Evolutionary conservation across 768 basidiomycete genomes (phyloP).

Genomic region (Paxillus ammoniavirescens): DNA sequence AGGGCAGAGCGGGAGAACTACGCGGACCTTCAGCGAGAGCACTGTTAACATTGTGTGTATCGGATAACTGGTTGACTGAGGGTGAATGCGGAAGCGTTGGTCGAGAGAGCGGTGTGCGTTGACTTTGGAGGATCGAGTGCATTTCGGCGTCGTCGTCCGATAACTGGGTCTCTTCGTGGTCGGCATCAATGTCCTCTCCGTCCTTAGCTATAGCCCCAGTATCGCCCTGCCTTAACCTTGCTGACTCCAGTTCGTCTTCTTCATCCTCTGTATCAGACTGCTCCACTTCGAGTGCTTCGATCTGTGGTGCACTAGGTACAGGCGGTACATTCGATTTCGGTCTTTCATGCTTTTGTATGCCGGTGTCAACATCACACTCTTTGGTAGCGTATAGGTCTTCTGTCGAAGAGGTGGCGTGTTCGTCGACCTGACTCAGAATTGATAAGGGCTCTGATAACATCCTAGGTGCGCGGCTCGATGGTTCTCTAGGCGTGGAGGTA

Average conservation of each 20-base stretch:
- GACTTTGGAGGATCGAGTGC: not conserved
- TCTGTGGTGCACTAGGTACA: slow-evolving; percentile 6
- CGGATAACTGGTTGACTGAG: not conserved
- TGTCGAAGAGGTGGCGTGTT: not conserved
- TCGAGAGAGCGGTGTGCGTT: not conserved
- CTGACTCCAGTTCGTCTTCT: slow-evolving; percentile 7
- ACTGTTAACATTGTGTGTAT: not conserved
- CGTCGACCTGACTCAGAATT: not conserved
- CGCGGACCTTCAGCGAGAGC: not conserved
- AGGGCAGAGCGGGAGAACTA: not conserved
- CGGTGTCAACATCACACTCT: not conserved
- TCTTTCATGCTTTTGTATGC: not conserved
- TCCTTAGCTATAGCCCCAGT: not conserved
- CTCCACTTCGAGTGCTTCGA: slow-evolving; percentile 10
- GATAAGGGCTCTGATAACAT: slow-evolving; percentile 2
- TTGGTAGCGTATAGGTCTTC: not conserved
- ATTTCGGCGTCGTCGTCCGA: slow-evolving; percentile 6
- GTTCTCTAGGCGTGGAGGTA: slow-evolving; percentile 19
- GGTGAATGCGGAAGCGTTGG: not conserved
- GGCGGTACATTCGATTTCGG: not conserved
- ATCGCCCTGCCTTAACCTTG: not conserved
- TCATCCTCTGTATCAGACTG: slow-evolving; percentile 10
- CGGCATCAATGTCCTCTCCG: not conserved
- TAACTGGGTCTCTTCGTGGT: slow-evolving; percentile 1
- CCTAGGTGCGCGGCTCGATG: slow-evolving; percentile 1